Evolutionary conservation across 495 filamentous ascomycete genomes (phyloP).

Genomic region (Aspergillus heteromorphus): DNA sequence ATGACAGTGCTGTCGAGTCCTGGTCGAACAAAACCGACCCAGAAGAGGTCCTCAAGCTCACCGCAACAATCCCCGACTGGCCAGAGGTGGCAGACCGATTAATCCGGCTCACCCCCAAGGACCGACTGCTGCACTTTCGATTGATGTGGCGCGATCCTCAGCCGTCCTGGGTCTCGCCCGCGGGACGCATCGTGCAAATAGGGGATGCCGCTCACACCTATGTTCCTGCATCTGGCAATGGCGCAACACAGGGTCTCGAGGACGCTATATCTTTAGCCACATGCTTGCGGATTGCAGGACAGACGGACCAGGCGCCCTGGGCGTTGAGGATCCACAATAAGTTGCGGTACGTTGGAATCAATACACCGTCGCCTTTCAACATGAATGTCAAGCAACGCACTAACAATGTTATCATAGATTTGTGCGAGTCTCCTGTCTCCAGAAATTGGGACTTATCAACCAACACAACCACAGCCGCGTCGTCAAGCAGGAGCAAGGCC

Average conservation of each 20-base stretch:
- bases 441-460: neutral
- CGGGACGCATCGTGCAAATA: constrained; percentile 52
- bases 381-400: too few relatives aligned
- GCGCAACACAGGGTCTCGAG: constrained; percentile 65
- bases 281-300: constrained; percentile 49
- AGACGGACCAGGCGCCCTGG: constrained; percentile 24
- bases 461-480: neutral
- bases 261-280: constrained; percentile 61
- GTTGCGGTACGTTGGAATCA: neutral
- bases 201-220: constrained; percentile 72
- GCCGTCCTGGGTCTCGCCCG: constrained; percentile 55
- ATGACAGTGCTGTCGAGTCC: constrained; percentile 30
- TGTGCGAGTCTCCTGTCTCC: neutral
- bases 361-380: neutral
- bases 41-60: constrained; percentile 35
- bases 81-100: neutral
- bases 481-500: neutral
- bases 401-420: neutral
- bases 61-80: neutral
- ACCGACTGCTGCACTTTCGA: neutral
- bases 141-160: constrained; percentile 54
- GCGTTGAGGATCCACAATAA: neutral
- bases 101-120: neutral
- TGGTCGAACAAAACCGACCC: constrained; percentile 49
- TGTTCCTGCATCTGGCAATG: constrained; percentile 61